Conservation (phyloP, 1,284 basidiomycete species). For the Pisolithus thermaeus region DNA sequence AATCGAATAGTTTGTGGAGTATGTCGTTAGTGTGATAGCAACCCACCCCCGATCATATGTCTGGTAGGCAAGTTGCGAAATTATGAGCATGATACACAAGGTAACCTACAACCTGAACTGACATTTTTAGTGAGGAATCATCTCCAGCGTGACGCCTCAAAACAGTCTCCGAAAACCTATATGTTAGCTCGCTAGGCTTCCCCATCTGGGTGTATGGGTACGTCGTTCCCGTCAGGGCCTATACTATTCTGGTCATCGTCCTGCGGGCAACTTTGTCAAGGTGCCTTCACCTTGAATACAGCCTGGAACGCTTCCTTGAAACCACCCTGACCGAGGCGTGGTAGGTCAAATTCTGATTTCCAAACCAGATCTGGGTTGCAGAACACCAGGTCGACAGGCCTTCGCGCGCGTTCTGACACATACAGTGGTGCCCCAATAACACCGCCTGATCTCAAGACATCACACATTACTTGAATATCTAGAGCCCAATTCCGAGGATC, state of each 20-base stretch:
- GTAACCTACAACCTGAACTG: slow-evolving; percentile 19
- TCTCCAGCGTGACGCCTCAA: slow-evolving; percentile 51
- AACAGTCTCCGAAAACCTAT: slow-evolving; percentile 75
- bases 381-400: slow-evolving; percentile 74
- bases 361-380: slow-evolving; percentile 90
- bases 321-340: slow-evolving; percentile 87
- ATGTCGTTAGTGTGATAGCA: slow-evolving; percentile 9
- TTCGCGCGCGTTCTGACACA: slow-evolving; percentile 26
- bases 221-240: slow-evolving; percentile 71
- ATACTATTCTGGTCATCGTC: slow-evolving; percentile 5
- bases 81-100: slow-evolving; percentile 12
- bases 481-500: slow-evolving; percentile 92
- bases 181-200: slow-evolving; percentile 79
- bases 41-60: slow-evolving; percentile 84
- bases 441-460: slow-evolving; percentile 71
- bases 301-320: slow-evolving; percentile 82
- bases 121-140: slow-evolving; percentile 33
- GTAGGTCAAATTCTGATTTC: slow-evolving; percentile 75
- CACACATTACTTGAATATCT: slow-evolving; percentile 82
- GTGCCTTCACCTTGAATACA: slow-evolving; percentile 61
- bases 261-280: slow-evolving; percentile 2
- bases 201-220: slow-evolving; percentile 75
- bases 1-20: slow-evolving; percentile 9
- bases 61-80: slow-evolving; percentile 34
- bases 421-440: slow-evolving; percentile 49